These are phyloP conservation scores for Quambalaria eucalypti DNA, from an alignment of 1,284 basidiomycete species.

Conservation along the genomic window DNA sequence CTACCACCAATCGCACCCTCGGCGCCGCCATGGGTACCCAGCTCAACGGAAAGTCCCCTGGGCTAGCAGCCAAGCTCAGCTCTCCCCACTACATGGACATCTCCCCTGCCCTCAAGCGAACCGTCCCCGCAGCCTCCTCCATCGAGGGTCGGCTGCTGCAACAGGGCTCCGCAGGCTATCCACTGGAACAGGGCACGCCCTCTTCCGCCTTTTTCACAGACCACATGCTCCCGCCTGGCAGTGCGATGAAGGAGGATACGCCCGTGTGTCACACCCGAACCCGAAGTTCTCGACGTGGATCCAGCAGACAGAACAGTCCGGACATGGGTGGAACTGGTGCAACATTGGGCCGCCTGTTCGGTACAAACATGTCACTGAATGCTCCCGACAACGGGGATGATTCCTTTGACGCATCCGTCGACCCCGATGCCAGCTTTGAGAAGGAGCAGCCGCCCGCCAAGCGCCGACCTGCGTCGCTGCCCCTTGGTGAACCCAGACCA, in stretches of 20 bases:
- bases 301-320: neutral
- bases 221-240: constrained; percentile 10
- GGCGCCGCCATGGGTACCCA: constrained; percentile 33
- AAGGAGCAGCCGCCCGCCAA: constrained; percentile 28
- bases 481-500: constrained; percentile 1
- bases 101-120: constrained; percentile 19
- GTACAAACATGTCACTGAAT: constrained; percentile 33
- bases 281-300: neutral
- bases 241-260: constrained; percentile 11
- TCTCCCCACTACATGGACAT: constrained; percentile 42
- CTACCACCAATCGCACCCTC: constrained; percentile 9
- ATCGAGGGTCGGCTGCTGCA: constrained; percentile 7
- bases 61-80: constrained; percentile 33
- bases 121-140: neutral
- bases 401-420: constrained; percentile 10
- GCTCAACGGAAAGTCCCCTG: constrained; percentile 23
- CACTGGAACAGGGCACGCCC: too few species aligned
- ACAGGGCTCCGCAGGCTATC: neutral
- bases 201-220: constrained; percentile 13
- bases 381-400: constrained; percentile 3
- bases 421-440: constrained; percentile 24
- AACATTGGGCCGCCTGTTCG: constrained; percentile 24
- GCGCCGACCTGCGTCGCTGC: constrained; percentile 26
- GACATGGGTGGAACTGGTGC: neutral
- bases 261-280: neutral